Conservation (phyloP, 306 rosid genomes). For the Cicer arietinum region DNA sequence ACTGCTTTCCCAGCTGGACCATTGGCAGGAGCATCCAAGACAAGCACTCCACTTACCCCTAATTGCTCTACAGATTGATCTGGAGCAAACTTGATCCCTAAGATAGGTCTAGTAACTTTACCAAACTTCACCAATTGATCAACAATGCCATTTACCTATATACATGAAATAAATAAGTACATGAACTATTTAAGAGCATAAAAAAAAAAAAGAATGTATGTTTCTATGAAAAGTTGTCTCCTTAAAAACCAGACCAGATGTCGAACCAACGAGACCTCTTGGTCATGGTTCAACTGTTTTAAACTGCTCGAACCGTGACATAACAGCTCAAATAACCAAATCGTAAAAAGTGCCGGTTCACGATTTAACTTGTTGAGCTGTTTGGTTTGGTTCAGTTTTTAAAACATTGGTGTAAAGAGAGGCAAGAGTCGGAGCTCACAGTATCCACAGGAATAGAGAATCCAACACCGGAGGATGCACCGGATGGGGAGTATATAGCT, state of each 20-base stretch:
- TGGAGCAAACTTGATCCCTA: conserved; percentile 98
- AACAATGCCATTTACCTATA: conserved; percentile 92
- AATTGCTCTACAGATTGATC: conserved; percentile 98
- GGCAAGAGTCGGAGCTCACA: conserved; percentile 58
- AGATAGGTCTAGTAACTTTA: conserved; percentile 96
- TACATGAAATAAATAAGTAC: conserved; percentile 24
- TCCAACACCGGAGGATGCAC: conserved; percentile 98
- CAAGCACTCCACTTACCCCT: conserved; percentile 96
- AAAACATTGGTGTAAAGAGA: neutral
- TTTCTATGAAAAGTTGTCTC: conserved; percentile 4
- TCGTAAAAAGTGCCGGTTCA: neutral
- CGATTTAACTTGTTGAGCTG: neutral
- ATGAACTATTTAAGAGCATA: conserved; percentile 14
- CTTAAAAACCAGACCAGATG: neutral
- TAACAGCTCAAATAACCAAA: neutral
- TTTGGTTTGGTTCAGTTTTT: neutral
- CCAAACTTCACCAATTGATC: conserved; percentile 94
- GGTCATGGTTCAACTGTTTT: neutral
- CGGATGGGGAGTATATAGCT: conserved; percentile 97
- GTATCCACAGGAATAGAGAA: conserved; percentile 98
- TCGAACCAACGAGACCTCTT: neutral
- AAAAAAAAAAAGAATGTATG: conserved; percentile 4
- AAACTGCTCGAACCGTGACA: neutral
- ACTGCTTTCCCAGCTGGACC: conserved; percentile 99
- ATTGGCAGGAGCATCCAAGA: conserved; percentile 86